These are phyloP conservation scores for Onygena corvina DNA, from an alignment of 2,329 filamentous ascomycete genomes.

Conservation along the genomic window DNA sequence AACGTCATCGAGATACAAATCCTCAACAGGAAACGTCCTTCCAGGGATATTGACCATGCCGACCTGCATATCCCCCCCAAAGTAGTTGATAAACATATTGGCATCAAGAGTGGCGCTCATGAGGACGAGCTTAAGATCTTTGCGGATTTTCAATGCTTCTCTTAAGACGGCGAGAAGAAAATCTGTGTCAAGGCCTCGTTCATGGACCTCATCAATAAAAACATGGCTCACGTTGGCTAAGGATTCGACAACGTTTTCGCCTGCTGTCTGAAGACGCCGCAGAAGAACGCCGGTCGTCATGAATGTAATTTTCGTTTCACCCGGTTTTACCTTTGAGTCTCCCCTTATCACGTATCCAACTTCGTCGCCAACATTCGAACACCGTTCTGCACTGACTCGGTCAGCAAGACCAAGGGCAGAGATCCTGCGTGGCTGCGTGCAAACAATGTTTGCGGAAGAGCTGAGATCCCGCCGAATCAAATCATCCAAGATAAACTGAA, in stretches of 20 bases:
- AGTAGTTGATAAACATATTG: conserved; percentile 72
- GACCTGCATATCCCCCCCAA: conserved; percentile 57
- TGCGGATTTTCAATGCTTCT: conserved; percentile 61
- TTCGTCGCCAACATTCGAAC: conserved; percentile 67
- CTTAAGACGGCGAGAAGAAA: conserved; percentile 80
- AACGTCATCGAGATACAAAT: conserved; percentile 82
- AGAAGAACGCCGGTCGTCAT: conserved; percentile 91
- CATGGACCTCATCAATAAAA: conserved; percentile 93
- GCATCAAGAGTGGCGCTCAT: conserved; percentile 97
- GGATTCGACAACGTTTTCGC: conserved; percentile 67
- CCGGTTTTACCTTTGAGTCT: conserved; percentile 61
- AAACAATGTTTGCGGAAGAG: conserved; percentile 73
- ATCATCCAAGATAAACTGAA: conserved; percentile 91
- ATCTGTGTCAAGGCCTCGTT: conserved; percentile 87
- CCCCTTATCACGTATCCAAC: conserved; percentile 87
- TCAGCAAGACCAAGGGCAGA: conserved; percentile 89
- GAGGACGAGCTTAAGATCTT: conserved; percentile 75
- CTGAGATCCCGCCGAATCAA: conserved; percentile 67
- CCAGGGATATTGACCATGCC: conserved; percentile 78
- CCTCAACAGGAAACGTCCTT: conserved; percentile 76
- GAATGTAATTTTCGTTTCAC: conserved; percentile 79
- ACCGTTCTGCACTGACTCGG: conserved; percentile 85
- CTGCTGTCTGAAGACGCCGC: conserved; percentile 76
- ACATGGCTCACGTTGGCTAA: conserved; percentile 87
- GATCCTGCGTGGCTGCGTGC: conserved; percentile 88